These are phyloP conservation scores for Paramecium bursaria DNA, from an alignment of 73 alveolate genomes.

Conservation along the genomic window DNA sequence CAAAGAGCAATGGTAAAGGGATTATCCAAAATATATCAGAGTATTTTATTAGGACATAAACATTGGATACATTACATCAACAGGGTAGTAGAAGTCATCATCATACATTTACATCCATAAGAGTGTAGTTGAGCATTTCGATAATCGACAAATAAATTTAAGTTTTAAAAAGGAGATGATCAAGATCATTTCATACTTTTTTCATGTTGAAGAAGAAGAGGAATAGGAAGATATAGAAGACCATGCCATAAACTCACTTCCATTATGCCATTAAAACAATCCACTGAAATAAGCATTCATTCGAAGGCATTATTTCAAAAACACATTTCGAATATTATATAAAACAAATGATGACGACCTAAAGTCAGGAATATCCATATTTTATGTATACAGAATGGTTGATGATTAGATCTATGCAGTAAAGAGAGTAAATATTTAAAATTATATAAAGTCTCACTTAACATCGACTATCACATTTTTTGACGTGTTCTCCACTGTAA, in stretches of 20 bases:
- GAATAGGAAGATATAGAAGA: background rate
- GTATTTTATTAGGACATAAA: constrained; percentile 27
- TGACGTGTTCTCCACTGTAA: constrained; percentile 54
- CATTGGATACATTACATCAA: constrained; percentile 47
- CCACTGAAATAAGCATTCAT: constrained; percentile 46
- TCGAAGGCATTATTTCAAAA: constrained; percentile 28
- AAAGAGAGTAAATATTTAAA: constrained; percentile 11
- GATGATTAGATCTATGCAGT: constrained; percentile 60
- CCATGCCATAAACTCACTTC: constrained; percentile 12
- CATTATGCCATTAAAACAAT: constrained; percentile 33
- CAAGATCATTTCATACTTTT: constrained; percentile 24
- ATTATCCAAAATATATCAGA: background rate
- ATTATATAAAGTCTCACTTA: constrained; percentile 1
- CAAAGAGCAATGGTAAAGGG: constrained; percentile 59
- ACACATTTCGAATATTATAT: background rate
- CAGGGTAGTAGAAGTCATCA: constrained; percentile 40
- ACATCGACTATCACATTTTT: constrained; percentile 31
- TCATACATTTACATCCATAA: constrained; percentile 25
- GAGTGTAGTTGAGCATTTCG: background rate
- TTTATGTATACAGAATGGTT: constrained; percentile 25
- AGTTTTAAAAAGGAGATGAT: constrained; percentile 25
- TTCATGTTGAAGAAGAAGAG: constrained; percentile 7
- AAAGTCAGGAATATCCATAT: constrained; percentile 25
- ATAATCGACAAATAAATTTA: constrained; percentile 1
- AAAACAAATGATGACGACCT: constrained; percentile 54